Evolutionary conservation across 1,284 basidiomycete genomes (phyloP).

Genomic region (Ustilago tritici): DNA sequence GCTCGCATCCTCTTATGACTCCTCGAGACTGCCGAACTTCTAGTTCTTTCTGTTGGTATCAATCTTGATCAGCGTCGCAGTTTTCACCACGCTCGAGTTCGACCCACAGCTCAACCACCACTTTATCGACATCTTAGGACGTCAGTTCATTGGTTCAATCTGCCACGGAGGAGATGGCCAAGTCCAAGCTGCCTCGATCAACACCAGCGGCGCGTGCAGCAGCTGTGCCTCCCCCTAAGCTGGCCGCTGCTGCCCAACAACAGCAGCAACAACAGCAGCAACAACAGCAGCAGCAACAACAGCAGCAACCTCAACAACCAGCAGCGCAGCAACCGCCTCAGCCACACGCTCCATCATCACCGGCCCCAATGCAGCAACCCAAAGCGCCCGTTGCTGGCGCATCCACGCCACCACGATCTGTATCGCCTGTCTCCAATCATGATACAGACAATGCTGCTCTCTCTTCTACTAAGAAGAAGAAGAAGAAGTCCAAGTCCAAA

Average conservation of each 20-base stretch:
- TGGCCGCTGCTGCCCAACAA: constrained; percentile 49
- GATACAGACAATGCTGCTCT: constrained; percentile 37
- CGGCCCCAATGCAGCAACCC: constrained; percentile 28
- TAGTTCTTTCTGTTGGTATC: constrained; percentile 14
- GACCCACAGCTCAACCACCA: constrained; percentile 9
- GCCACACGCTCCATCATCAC: constrained; percentile 26
- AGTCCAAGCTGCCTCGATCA: constrained; percentile 52
- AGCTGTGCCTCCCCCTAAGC: constrained; percentile 43
- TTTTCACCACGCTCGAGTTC: background rate
- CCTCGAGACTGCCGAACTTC: constrained; percentile 12
- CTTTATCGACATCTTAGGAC: background rate
- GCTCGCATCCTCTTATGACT: constrained; percentile 23
- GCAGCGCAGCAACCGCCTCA: constrained; percentile 26
- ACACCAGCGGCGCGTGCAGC: constrained; percentile 44
- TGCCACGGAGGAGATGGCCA: constrained; percentile 43
- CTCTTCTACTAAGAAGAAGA: constrained; percentile 60
- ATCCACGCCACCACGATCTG: constrained; percentile 41
- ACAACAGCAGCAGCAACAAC: constrained; percentile 33
- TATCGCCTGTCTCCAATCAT: constrained; percentile 38
- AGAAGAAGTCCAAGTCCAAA: constrained; percentile 64
- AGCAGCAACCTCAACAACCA: background rate
- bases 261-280: constrained; percentile 28
- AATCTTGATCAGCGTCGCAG: constrained; percentile 23
- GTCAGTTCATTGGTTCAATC: constrained; percentile 4
- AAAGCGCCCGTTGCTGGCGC: constrained; percentile 34